phyloP scores from a whole-genome alignment of 768 basidiomycete genomes.

The Suillus subaureus region DNA sequence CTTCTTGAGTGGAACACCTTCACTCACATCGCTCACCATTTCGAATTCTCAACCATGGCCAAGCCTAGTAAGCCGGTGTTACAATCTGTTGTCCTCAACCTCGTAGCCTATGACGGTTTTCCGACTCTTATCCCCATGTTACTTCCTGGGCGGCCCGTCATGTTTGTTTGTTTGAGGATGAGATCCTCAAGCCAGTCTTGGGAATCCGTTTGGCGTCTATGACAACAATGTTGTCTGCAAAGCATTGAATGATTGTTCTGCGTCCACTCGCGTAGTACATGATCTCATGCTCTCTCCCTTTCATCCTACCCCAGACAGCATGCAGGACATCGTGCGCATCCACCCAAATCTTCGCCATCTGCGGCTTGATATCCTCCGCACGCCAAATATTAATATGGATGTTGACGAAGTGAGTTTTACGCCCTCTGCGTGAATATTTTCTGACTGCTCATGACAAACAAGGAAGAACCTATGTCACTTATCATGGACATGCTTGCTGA shows the following conservation, averaged over 20 bases:
- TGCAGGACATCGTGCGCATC: constrained; percentile 5
- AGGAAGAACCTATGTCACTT: neutral
- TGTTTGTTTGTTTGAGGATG: neutral
- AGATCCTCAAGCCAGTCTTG: constrained; percentile 2
- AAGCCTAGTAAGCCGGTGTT: neutral
- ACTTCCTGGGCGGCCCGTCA: neutral
- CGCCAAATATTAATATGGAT: neutral
- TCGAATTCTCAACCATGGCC: neutral
- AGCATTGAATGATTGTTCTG: constrained; percentile 2
- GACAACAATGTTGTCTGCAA: neutral
- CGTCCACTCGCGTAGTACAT: neutral
- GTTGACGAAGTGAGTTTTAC: neutral
- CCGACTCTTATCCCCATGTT: neutral
- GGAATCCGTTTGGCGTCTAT: neutral
- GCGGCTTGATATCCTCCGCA: constrained; percentile 6
- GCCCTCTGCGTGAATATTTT: neutral
- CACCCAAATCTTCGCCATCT: constrained; percentile 1
- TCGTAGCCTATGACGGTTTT: neutral
- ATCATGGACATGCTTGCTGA: constrained; percentile 2
- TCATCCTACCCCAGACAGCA: constrained; percentile 1
- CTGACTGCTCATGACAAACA: neutral
- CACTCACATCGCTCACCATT: constrained; percentile 1
- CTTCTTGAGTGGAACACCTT: neutral
- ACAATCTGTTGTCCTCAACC: neutral
- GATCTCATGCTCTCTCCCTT: constrained; percentile 1